These are phyloP conservation scores for Pleomassaria siparia DNA, from an alignment of 2,329 filamentous ascomycete genomes.

Conservation along the genomic window DNA sequence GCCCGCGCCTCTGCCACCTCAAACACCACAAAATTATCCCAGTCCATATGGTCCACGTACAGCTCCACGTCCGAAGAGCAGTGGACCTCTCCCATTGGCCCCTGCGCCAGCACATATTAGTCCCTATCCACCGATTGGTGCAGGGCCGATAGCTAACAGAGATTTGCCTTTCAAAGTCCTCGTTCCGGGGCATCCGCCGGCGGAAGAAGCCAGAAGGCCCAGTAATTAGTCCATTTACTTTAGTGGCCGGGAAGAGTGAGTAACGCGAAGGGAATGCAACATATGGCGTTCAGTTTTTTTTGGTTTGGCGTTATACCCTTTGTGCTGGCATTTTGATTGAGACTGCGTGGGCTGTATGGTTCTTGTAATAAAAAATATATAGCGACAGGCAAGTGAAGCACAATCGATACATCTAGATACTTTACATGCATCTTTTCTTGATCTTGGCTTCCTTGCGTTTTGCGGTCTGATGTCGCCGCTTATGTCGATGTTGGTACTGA, in stretches of 20 bases:
- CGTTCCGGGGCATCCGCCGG: conserved; percentile 28
- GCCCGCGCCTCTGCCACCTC: conserved; percentile 11
- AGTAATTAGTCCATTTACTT: not conserved
- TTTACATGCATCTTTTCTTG: too few species aligned
- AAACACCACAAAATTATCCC: conserved; percentile 18
- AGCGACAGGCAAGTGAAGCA: not conserved
- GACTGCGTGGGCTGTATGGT: not conserved
- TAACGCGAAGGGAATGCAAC: not conserved
- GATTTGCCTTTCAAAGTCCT: conserved; percentile 33
- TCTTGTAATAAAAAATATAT: not conserved
- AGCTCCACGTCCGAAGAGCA: conserved; percentile 24
- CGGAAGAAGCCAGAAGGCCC: conserved; percentile 8
- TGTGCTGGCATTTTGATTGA: not conserved
- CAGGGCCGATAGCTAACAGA: conserved; percentile 15
- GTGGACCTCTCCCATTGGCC: conserved; percentile 29
- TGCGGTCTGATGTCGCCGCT: too few species aligned
- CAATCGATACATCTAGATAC: too few species aligned
- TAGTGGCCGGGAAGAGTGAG: not conserved
- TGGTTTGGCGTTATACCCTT: not conserved
- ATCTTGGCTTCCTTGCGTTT: too few species aligned
- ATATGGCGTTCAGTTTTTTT: not conserved
- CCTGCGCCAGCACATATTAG: conserved; percentile 34
- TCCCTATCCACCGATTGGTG: conserved; percentile 19
- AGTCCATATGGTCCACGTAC: conserved; percentile 34
- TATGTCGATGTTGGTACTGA: too few species aligned